These are phyloP conservation scores for Anacardium occidentale DNA, from an alignment of 345 rosid species.

Conservation along the genomic window DNA sequence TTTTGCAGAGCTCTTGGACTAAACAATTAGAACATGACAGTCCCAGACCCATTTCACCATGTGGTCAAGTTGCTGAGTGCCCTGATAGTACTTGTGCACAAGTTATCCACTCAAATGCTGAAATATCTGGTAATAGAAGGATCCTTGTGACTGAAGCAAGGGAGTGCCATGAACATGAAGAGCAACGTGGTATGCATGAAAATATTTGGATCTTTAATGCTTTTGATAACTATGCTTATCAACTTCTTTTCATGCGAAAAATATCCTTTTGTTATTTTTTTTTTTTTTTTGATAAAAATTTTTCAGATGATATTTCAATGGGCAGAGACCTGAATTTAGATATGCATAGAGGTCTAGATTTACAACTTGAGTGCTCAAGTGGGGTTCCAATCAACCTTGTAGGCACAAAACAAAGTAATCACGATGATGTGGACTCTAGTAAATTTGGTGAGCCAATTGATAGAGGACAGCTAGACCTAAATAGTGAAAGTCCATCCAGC, in stretches of 20 bases:
- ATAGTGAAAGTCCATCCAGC: slow-evolving; percentile 31
- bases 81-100: slow-evolving; percentile 61
- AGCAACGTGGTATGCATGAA: slow-evolving; percentile 30
- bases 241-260: slow-evolving; percentile 1
- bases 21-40: slow-evolving; percentile 46
- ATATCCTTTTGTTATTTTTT: neutral
- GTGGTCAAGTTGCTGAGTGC: slow-evolving; percentile 39
- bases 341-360: slow-evolving; percentile 35
- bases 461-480: slow-evolving; percentile 35
- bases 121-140: slow-evolving; percentile 33
- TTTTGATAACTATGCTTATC: neutral
- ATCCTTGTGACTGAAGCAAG: slow-evolving; percentile 23
- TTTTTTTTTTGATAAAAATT: neutral
- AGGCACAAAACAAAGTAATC: slow-evolving; percentile 30
- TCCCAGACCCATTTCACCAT: slow-evolving; percentile 31
- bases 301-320: slow-evolving; percentile 42
- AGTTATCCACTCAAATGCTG: slow-evolving; percentile 50
- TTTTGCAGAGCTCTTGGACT: slow-evolving; percentile 60
- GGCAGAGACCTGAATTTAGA: slow-evolving; percentile 41
- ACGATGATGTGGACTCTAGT: slow-evolving; percentile 29
- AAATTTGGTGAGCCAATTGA: slow-evolving; percentile 30
- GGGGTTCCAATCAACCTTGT: slow-evolving; percentile 28
- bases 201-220: slow-evolving; percentile 8
- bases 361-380: slow-evolving; percentile 34
- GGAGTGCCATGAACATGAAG: slow-evolving; percentile 29